Percentiles rank a stretch among this genome's conserved stretches.
Conservation (phyloP, 345 rosid genomes). For the Streptanthus diversifolius region DNA sequence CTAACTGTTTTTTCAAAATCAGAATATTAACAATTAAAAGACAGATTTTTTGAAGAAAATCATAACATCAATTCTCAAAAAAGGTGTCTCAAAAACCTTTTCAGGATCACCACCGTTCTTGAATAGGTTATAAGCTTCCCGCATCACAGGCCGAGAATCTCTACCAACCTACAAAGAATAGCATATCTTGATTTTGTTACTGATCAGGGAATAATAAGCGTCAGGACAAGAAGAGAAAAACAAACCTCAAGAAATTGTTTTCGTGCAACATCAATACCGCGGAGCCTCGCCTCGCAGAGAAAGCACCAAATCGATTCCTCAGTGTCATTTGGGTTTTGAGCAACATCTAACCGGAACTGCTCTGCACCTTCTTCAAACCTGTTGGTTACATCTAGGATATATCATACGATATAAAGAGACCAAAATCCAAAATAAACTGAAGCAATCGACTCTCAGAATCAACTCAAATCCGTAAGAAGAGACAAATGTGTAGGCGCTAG, state of each 20-base stretch:
- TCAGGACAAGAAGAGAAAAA: background rate
- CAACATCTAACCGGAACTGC: constrained; percentile 91
- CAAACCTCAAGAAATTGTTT: constrained; percentile 62
- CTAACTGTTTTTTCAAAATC: constrained; percentile 42
- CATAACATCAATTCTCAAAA: background rate
- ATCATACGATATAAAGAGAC: background rate
- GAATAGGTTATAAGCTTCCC: constrained; percentile 72
- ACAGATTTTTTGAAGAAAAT: background rate
- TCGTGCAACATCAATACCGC: constrained; percentile 65
- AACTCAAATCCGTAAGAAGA: background rate
- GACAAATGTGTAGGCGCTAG: background rate
- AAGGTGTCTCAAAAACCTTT: constrained; percentile 44
- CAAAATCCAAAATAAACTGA: background rate
- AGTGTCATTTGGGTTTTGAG: constrained; percentile 82
- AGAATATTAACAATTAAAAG: background rate
- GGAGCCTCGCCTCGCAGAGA: constrained; percentile 74
- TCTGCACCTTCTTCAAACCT: constrained; percentile 90
- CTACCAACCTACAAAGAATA: constrained; percentile 63
- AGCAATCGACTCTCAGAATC: background rate
- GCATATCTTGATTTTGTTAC: background rate
- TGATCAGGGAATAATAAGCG: background rate
- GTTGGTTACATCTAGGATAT: constrained; percentile 9
- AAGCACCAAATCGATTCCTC: constrained; percentile 95
- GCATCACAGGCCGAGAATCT: constrained; percentile 83
- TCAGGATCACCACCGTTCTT: constrained; percentile 87